phyloP scores from a whole-genome alignment of 1,284 basidiomycete species.

The Sporisorium iseilematis-ciliati region DNA sequence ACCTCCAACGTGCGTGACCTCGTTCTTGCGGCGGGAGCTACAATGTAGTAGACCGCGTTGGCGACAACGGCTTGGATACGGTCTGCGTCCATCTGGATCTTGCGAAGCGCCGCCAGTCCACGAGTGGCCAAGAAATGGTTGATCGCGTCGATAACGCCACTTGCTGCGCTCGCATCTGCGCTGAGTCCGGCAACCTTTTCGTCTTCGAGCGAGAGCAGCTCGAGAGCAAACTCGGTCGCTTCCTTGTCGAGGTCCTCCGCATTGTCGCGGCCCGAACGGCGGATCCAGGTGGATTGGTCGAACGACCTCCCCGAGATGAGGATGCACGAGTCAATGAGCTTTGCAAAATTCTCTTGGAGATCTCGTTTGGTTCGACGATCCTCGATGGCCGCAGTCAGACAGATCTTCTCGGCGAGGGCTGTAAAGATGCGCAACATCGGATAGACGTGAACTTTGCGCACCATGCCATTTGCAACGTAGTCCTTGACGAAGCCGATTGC shows the following conservation, averaged over 20 bases:
- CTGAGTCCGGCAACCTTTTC: slow-evolving; percentile 10
- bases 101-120: slow-evolving; percentile 82
- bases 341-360: slow-evolving; percentile 88
- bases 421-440: slow-evolving; percentile 84
- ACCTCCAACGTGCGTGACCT: slow-evolving; percentile 68
- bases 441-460: slow-evolving; percentile 75
- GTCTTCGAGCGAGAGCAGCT: slow-evolving; percentile 15
- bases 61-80: slow-evolving; percentile 81
- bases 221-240: slow-evolving; percentile 31
- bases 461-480: slow-evolving; percentile 72
- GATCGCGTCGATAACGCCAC: slow-evolving; percentile 72
- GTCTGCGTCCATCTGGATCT: slow-evolving; percentile 86
- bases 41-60: slow-evolving; percentile 86
- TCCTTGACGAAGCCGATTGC: slow-evolving; percentile 84
- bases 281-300: slow-evolving; percentile 84
- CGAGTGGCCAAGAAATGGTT: slow-evolving; percentile 79
- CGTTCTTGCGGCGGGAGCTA: slow-evolving; percentile 82
- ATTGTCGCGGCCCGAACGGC: slow-evolving; percentile 77
- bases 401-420: slow-evolving; percentile 83
- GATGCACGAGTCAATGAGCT: slow-evolving; percentile 85
- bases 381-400: slow-evolving; percentile 85
- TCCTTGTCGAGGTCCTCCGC: slow-evolving; percentile 48
- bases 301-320: slow-evolving; percentile 79
- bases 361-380: slow-evolving; percentile 90
- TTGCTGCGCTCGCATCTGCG: neutral